Conservation (phyloP, 75 land plant species). For the Pinus albicaulis region DNA sequence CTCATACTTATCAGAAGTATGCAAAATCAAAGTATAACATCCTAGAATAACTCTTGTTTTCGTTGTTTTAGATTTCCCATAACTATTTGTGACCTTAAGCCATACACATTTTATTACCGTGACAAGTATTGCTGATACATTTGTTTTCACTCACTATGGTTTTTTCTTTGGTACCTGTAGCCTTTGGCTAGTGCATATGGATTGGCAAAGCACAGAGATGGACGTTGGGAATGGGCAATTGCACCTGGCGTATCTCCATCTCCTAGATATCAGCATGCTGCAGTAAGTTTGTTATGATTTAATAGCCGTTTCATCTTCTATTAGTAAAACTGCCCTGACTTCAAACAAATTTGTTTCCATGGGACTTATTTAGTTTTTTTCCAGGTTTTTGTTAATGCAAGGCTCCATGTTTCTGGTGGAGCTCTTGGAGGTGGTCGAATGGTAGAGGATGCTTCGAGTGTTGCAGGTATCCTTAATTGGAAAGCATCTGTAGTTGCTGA, state of each 20-base stretch:
- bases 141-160: background rate
- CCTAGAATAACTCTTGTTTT: background rate
- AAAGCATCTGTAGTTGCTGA: background rate
- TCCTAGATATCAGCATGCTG: constrained; percentile 58
- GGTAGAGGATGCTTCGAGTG: constrained; percentile 54
- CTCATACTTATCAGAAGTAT: too few relatives aligned
- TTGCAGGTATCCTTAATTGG: constrained; percentile 32
- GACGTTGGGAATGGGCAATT: constrained; percentile 58
- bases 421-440: constrained; percentile 61
- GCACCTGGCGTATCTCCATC: constrained; percentile 59
- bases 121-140: background rate
- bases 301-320: background rate
- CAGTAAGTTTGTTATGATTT: constrained; percentile 20
- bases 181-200: constrained; percentile 52
- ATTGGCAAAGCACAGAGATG: constrained; percentile 55
- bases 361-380: background rate
- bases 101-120: background rate
- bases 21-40: too few relatives aligned
- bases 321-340: background rate
- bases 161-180: constrained; percentile 16
- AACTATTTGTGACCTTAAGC: background rate
- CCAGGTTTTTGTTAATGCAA: constrained; percentile 58
- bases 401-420: constrained; percentile 59
- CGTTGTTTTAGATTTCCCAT: background rate
- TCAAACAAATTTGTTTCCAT: background rate